These are phyloP conservation scores for Blastobotrys petasosporus DNA, from an alignment of 1,139 yeast species.

Conservation along the genomic window DNA sequence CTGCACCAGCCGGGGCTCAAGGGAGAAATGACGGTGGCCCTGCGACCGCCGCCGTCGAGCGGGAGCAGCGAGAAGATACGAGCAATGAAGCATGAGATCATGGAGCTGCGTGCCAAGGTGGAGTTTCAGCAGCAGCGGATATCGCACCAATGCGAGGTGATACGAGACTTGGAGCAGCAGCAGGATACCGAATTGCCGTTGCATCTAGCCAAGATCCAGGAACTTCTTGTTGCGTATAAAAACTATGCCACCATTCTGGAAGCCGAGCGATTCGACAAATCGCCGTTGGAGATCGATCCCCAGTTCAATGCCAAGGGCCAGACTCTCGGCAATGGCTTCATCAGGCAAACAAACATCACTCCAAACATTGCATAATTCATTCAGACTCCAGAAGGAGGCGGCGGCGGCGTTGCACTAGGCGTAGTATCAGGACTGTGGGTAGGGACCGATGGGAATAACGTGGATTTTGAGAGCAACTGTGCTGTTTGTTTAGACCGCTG, in stretches of 20 bases:
- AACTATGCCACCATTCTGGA: slow-evolving; percentile 6
- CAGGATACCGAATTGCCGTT: background rate
- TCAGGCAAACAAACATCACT: background rate
- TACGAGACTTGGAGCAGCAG: background rate
- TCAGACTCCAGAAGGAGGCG: background rate
- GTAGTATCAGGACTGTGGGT: slow-evolving; percentile 22
- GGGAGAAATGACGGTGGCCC: no score
- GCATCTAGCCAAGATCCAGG: background rate
- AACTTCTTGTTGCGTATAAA: background rate
- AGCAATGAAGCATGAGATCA: no score
- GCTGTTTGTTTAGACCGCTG: slow-evolving; percentile 38
- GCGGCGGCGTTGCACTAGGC: background rate
- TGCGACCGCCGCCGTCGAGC: background rate
- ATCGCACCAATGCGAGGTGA: background rate
- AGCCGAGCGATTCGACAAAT: background rate
- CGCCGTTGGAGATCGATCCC: slow-evolving; percentile 1
- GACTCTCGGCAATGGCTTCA: background rate
- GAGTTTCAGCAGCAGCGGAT: no score
- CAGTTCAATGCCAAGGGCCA: background rate
- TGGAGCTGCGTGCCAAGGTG: no score
- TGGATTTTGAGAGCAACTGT: slow-evolving; percentile 40
- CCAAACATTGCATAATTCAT: no score
- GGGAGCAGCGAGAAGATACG: no score
- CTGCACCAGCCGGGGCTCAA: background rate
- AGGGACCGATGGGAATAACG: slow-evolving; percentile 56